Conservation (phyloP, 768 basidiomycete genomes). For the Agaricus subrufescens region DNA sequence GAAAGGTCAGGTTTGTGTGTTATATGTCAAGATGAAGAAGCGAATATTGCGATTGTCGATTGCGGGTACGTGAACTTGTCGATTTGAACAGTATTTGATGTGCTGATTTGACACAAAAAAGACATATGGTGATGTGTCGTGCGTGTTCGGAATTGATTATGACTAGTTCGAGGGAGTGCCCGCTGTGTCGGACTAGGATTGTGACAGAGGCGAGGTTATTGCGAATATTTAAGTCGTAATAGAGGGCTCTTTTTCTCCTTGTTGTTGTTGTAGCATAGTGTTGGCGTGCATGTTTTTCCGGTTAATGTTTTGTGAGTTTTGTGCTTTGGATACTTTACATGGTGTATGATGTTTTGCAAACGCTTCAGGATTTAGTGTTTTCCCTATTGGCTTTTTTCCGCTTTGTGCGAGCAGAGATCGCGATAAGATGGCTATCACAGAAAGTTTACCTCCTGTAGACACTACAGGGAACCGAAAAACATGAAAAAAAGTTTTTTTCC, state of each 20-base stretch:
- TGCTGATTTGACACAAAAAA: conserved; percentile 17
- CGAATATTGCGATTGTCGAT: conserved; percentile 89
- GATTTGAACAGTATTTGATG: too few species aligned
- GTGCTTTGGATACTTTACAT: too few species aligned
- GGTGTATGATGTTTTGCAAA: too few species aligned
- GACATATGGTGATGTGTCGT: conserved; percentile 80
- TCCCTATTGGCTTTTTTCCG: too few species aligned
- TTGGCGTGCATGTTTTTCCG: too few species aligned
- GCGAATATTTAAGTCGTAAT: conserved; percentile 60
- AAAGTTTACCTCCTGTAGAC: too few species aligned
- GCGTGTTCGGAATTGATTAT: conserved; percentile 76
- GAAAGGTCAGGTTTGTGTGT: conserved; percentile 83
- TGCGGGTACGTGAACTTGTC: conserved; percentile 65
- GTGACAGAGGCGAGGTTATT: conserved; percentile 78
- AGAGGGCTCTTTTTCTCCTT: background rate
- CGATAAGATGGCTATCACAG: too few species aligned
- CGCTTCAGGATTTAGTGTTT: too few species aligned
- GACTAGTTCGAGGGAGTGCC: conserved; percentile 80
- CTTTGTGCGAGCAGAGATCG: too few species aligned
- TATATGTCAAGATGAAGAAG: conserved; percentile 91
- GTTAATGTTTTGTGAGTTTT: too few species aligned
- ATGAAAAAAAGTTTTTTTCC: too few species aligned
- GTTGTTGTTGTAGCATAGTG: background rate
- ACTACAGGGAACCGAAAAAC: too few species aligned
- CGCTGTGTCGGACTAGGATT: conserved; percentile 84